Base-by-base conservation (phyloP, 2,329 filamentous ascomycete genomes). In the Plenodomus biglobosus region DNA sequence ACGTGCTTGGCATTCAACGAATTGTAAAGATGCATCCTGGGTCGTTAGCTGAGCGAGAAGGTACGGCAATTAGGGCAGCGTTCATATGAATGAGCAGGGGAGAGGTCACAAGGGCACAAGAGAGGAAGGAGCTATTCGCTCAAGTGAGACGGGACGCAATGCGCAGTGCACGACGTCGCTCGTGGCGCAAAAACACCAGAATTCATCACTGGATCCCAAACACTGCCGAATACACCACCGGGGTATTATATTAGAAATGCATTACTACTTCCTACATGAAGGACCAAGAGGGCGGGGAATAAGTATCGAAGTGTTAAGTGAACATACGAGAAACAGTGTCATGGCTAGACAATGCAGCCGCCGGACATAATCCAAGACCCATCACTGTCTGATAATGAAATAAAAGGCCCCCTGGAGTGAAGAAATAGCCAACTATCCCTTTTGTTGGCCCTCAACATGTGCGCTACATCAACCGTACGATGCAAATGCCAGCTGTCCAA, bases 181-280 rank as follows among this genome's bases (percentile, higher is more conserved):
- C 6, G 15, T 15, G 8, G 27, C 15, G 13, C 11, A 32, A 11
- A 32, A 32, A 32, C 13, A 15, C 3, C 27, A 15, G n/a, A n/a
- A n/a, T n/a, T n/a, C 27, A 32, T 32, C 27, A 32, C 27, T 32
- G 27, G 27, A 32, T n/a, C n/a, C 27, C 7, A 11, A 32, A 37
- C 8, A 10, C 11, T 18, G 8, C 8, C 35, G 16, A 37, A 18
- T 37, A 37, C 18, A 64, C 58, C 61, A 62, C 61, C 55, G 44
- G 62, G 54, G 59, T 67, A 59, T 57, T 66, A 71, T 70, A 24
- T 69, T 71, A 60, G 63, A 71, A 52, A 65, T 62, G 58, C 71
- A 72, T 72, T 72, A 71, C 69, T 71, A 70, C 62, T 62, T 70
- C 68, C 64, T 70, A 69, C 58, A 64, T 65, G 63, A 62, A 70